phyloP scores from a whole-genome alignment of 2,329 filamentous ascomycete genomes.

The Cytospora chrysosperma region DNA sequence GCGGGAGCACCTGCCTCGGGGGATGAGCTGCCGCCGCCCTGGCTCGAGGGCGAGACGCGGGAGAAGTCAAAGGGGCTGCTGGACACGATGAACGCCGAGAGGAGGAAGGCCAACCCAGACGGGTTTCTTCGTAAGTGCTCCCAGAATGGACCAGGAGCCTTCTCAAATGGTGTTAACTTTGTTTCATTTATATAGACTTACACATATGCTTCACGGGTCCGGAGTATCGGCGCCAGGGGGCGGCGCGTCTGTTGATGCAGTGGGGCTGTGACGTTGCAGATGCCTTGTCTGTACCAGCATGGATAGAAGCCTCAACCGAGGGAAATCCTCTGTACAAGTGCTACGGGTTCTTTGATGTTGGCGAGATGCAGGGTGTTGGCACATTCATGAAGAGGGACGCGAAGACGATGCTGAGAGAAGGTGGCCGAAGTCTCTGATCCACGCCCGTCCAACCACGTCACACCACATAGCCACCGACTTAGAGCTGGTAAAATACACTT shows the following conservation, averaged over 20 bases:
- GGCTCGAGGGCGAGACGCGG: constrained; percentile 36
- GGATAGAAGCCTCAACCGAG: constrained; percentile 37
- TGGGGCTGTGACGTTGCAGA: constrained; percentile 39
- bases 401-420: not conserved
- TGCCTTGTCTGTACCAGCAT: constrained; percentile 36
- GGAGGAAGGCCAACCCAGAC: constrained; percentile 32
- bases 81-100: constrained; percentile 32
- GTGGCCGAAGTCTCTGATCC: not conserved
- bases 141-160: not conserved
- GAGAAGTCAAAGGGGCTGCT: constrained; percentile 35
- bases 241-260: constrained; percentile 35
- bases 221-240: constrained; percentile 38
- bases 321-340: constrained; percentile 30
- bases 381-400: constrained; percentile 5
- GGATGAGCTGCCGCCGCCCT: constrained; percentile 27
- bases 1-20: constrained; percentile 22
- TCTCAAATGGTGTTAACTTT: not conserved
- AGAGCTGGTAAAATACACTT: too few species aligned
- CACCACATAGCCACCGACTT: not conserved
- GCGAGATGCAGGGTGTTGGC: not conserved
- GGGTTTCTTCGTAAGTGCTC: constrained; percentile 7
- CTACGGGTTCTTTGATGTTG: not conserved
- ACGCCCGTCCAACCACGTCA: not conserved
- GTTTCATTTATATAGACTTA: not conserved
- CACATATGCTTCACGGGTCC: constrained; percentile 38